These are phyloP conservation scores for Leccinum broughii DNA, from an alignment of 768 basidiomycete species.

Conservation along the genomic window DNA sequence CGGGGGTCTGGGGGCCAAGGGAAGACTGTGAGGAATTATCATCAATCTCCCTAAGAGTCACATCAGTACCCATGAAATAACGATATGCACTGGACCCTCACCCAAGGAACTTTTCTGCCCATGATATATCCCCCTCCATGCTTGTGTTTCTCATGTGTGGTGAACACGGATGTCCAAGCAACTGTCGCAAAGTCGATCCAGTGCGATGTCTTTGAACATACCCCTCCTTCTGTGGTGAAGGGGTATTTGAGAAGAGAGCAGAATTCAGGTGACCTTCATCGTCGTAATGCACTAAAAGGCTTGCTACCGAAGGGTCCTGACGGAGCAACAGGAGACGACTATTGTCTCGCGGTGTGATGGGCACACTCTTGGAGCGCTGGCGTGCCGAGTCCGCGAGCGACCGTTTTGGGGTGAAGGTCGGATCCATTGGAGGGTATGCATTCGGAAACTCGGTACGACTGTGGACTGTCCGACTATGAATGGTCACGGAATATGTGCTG, in stretches of 20 bases:
- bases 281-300: constrained; percentile 72
- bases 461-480: constrained; percentile 61
- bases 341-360: constrained; percentile 45
- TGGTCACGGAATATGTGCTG: constrained; percentile 72
- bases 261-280: constrained; percentile 64
- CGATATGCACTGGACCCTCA: constrained; percentile 32
- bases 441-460: constrained; percentile 66
- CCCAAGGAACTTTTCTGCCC: constrained; percentile 78
- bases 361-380: constrained; percentile 35
- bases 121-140: constrained; percentile 76
- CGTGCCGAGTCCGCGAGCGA: constrained; percentile 30
- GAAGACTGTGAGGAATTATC: constrained; percentile 45
- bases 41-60: constrained; percentile 44
- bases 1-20: constrained; percentile 55
- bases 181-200: constrained; percentile 72
- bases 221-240: constrained; percentile 38
- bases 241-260: constrained; percentile 64
- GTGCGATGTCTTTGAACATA: constrained; percentile 57
- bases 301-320: constrained; percentile 77
- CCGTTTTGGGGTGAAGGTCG: constrained; percentile 25
- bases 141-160: constrained; percentile 35
- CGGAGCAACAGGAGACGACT: constrained; percentile 60
- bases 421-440: constrained; percentile 49
- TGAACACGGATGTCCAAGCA: constrained; percentile 56
- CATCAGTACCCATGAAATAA: constrained; percentile 11